Conservation (phyloP, 1,284 basidiomycete genomes). For the Apiotrichum mycotoxinovorans region DNA sequence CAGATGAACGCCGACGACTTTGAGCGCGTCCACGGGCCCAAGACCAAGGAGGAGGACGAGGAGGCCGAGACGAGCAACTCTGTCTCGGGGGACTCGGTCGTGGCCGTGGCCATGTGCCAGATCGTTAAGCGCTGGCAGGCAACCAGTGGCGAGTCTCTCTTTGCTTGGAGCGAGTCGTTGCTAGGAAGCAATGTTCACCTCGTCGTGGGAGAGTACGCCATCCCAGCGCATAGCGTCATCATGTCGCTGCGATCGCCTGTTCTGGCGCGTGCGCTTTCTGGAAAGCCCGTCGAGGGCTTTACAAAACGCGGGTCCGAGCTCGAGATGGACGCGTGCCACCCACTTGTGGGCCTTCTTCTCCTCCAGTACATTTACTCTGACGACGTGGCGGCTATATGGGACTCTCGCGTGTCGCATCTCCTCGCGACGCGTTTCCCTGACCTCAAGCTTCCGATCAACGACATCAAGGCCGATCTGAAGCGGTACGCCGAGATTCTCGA, state of each 20-base stretch:
- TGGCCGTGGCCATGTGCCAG: slow-evolving; percentile 43
- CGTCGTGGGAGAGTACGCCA: slow-evolving; percentile 33
- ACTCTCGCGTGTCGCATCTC: slow-evolving; percentile 62
- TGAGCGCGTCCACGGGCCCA: slow-evolving; percentile 17
- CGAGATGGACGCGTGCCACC: slow-evolving; percentile 33
- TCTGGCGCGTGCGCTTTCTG: slow-evolving; percentile 24
- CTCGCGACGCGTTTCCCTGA: slow-evolving; percentile 53
- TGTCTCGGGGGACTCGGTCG: slow-evolving; percentile 43
- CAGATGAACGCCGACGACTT: slow-evolving; percentile 47
- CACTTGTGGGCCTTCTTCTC: slow-evolving; percentile 68
- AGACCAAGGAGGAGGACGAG: slow-evolving; percentile 32
- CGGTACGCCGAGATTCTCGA: slow-evolving; percentile 57
- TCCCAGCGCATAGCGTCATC: slow-evolving; percentile 45
- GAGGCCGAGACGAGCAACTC: slow-evolving; percentile 48
- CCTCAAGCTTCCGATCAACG: slow-evolving; percentile 52
- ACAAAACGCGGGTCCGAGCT: neutral
- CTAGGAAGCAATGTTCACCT: slow-evolving; percentile 43
- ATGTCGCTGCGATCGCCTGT: slow-evolving; percentile 34
- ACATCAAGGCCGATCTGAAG: slow-evolving; percentile 65
- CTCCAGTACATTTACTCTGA: slow-evolving; percentile 87
- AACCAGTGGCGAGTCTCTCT: slow-evolving; percentile 36
- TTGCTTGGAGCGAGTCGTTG: slow-evolving; percentile 43
- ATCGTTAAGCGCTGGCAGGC: slow-evolving; percentile 42
- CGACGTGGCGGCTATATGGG: slow-evolving; percentile 77
- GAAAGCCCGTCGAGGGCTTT: slow-evolving; percentile 16